A percentile compares a stretch with the other conserved stretches of the same genome.
Conservation (phyloP, 192 early-diverging fungal species). For the Coemansia sp. region DNA sequence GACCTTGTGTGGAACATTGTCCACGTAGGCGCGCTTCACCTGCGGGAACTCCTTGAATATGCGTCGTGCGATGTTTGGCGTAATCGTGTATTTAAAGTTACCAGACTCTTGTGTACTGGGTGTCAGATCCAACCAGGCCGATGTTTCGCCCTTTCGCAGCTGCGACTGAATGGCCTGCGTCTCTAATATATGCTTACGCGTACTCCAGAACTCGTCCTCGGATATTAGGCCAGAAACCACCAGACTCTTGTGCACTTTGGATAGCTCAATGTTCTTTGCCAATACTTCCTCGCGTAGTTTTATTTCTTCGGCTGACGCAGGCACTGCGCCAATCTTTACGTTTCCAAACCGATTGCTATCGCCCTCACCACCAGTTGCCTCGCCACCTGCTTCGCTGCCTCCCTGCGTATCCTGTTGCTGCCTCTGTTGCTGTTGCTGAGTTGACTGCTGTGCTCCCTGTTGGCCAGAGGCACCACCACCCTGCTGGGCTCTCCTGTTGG, state of each 20-base stretch:
- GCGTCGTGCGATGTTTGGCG: slow-evolving; percentile 83
- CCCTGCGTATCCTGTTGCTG: not conserved
- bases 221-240: slow-evolving; percentile 71
- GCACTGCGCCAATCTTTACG: slow-evolving; percentile 43
- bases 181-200: slow-evolving; percentile 67
- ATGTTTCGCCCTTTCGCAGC: slow-evolving; percentile 81
- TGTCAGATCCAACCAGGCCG: slow-evolving; percentile 67
- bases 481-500: slow-evolving; percentile 9
- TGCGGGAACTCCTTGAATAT: slow-evolving; percentile 90
- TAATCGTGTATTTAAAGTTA: slow-evolving; percentile 83
- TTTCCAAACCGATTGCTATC: slow-evolving; percentile 40
- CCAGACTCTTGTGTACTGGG: slow-evolving; percentile 69
- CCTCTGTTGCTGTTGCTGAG: not conserved
- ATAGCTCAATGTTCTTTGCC: slow-evolving; percentile 67
- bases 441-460: not conserved
- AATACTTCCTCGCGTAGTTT: slow-evolving; percentile 63
- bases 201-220: slow-evolving; percentile 96
- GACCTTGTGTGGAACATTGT: slow-evolving; percentile 77
- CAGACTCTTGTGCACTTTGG: slow-evolving; percentile 72
- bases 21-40: slow-evolving; percentile 79
- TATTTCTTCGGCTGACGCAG: slow-evolving; percentile 62
- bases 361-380: slow-evolving; percentile 6
- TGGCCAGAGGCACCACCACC: not conserved
- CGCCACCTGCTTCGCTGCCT: slow-evolving; percentile 4
- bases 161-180: slow-evolving; percentile 69